Evolutionary conservation across 305 asterid genomes (phyloP).

Genomic region (Fraxinus greggii): DNA sequence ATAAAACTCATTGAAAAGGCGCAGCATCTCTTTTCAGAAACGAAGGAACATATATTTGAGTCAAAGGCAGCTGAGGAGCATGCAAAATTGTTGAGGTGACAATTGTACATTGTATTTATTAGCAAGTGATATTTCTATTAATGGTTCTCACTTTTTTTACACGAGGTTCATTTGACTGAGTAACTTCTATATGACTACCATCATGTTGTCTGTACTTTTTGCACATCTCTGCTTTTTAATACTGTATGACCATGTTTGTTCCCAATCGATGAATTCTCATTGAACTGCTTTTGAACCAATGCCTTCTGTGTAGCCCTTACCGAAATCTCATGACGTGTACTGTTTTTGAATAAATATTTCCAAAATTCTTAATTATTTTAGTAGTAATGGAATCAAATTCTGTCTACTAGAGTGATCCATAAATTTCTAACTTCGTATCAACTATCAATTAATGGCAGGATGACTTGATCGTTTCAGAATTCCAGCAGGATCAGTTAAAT

Average conservation of each 20-base stretch:
- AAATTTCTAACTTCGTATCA: not conserved
- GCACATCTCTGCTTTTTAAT: not conserved
- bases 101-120: slow-evolving; percentile 6
- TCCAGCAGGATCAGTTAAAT: not conserved
- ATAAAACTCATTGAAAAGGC: slow-evolving; percentile 78
- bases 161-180: not conserved
- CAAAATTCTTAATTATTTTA: not conserved
- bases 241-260: slow-evolving; percentile 7
- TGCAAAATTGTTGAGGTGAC: slow-evolving; percentile 82
- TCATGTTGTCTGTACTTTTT: not conserved
- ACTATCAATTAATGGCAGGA: not conserved
- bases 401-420: not conserved
- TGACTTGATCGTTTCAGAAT: not conserved
- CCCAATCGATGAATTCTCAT: slow-evolving; percentile 15
- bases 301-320: not conserved
- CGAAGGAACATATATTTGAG: slow-evolving; percentile 80
- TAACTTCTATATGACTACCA: slow-evolving; percentile 11
- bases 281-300: slow-evolving; percentile 2
- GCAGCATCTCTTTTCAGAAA: slow-evolving; percentile 64
- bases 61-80: slow-evolving; percentile 97
- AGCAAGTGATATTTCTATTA: slow-evolving; percentile 15
- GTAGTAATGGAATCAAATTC: slow-evolving; percentile 3
- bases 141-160: not conserved
- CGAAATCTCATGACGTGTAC: not conserved
- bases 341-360: not conserved